A percentile compares a stretch with the other conserved stretches of the same genome.
Evolutionary conservation across 1,139 yeast species (phyloP).

Genomic region (Pichia sp.): DNA sequence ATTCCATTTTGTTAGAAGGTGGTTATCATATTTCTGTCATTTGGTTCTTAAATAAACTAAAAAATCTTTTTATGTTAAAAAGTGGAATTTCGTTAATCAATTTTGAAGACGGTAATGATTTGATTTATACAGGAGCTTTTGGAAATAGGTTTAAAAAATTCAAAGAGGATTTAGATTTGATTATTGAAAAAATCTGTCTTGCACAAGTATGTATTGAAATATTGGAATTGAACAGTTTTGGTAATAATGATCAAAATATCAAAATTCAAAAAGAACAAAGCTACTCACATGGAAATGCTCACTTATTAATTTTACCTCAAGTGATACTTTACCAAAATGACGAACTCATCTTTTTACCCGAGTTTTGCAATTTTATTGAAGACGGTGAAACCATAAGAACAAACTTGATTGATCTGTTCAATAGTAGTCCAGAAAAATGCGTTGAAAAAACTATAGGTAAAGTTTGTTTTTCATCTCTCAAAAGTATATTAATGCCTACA

Average conservation of each 20-base stretch:
- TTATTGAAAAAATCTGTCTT: conserved; percentile 4
- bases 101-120: conserved; percentile 19
- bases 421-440: not conserved
- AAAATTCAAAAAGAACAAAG: no score
- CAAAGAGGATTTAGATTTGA: not conserved
- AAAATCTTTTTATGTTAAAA: conserved; percentile 25
- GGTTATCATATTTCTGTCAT: conserved; percentile 38
- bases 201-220: conserved; percentile 6
- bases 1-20: conserved; percentile 40
- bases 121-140: not conserved
- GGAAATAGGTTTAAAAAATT: conserved; percentile 1
- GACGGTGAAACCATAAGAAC: conserved; percentile 2
- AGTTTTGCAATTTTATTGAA: conserved; percentile 5
- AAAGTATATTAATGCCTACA: conserved; percentile 20
- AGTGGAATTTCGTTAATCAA: conserved; percentile 22
- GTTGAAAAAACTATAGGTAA: no score
- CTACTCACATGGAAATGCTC: not conserved
- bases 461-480: not conserved
- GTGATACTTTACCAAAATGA: conserved; percentile 2
- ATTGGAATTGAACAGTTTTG: not conserved
- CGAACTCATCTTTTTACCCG: conserved; percentile 7
- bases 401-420: not conserved
- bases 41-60: conserved; percentile 37
- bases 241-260: no score
- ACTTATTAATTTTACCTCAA: conserved; percentile 11